These are phyloP conservation scores for Microcyclospora pomicola DNA, from an alignment of 2,329 filamentous ascomycete species.

Conservation along the genomic window DNA sequence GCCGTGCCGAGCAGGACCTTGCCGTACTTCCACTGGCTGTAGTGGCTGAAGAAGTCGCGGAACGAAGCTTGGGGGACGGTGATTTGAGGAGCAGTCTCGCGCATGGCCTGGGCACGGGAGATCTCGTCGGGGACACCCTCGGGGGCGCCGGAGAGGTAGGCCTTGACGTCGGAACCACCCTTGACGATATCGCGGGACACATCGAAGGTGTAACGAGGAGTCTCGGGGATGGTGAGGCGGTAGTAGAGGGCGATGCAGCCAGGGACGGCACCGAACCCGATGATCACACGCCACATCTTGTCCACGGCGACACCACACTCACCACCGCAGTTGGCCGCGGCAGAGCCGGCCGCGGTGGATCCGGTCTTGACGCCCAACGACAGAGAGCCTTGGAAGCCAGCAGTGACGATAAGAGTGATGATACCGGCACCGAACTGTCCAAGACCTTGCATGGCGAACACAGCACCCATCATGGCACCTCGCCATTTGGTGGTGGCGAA, in stretches of 20 bases:
- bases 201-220: constrained; percentile 78
- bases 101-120: constrained; percentile 44
- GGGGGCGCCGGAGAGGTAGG: constrained; percentile 54
- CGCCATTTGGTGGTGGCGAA: constrained; percentile 77
- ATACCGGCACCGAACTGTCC: constrained; percentile 66
- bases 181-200: constrained; percentile 61
- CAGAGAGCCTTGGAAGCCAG: constrained; percentile 26
- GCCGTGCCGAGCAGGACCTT: constrained; percentile 65
- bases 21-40: constrained; percentile 55
- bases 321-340: constrained; percentile 39
- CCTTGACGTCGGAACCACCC: constrained; percentile 56
- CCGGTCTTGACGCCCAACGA: constrained; percentile 26
- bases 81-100: constrained; percentile 41
- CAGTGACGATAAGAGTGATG: constrained; percentile 51
- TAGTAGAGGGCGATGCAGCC: constrained; percentile 75
- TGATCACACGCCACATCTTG: constrained; percentile 75
- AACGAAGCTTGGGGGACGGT: constrained; percentile 57
- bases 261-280: constrained; percentile 69
- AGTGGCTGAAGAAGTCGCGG: constrained; percentile 58
- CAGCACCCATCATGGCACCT: constrained; percentile 74
- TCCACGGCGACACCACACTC: constrained; percentile 59
- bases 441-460: constrained; percentile 79
- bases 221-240: constrained; percentile 76
- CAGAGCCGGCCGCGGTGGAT: constrained; percentile 16
- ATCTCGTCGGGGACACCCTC: constrained; percentile 55